A percentile compares a stretch with the other conserved stretches of the same genome.
Conservation (phyloP, 192 early-diverging fungal genomes). For the Coemansia sp. region DNA sequence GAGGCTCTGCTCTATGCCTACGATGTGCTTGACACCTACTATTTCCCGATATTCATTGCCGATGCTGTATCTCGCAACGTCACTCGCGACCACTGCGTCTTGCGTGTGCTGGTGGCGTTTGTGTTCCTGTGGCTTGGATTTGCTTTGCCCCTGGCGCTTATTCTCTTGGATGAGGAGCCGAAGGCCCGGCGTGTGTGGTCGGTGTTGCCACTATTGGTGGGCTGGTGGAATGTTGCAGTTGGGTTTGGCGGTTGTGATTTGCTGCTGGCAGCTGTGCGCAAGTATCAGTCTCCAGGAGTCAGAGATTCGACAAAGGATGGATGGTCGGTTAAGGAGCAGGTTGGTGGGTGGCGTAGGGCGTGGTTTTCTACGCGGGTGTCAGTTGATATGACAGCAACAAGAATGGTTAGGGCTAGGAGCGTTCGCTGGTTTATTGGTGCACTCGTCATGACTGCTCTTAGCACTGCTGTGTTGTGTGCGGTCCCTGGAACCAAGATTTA, state of each 20-base stretch:
- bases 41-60: constrained; percentile 49
- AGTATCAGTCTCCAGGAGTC: constrained; percentile 43
- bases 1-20: constrained; percentile 50
- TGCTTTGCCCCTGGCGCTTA: constrained; percentile 45
- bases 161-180: constrained; percentile 39
- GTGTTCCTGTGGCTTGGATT: constrained; percentile 47
- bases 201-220: constrained; percentile 37
- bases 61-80: constrained; percentile 52
- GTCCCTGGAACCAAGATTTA: constrained; percentile 51
- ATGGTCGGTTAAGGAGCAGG: constrained; percentile 14
- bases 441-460: constrained; percentile 44
- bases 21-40: constrained; percentile 54
- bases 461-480: constrained; percentile 44
- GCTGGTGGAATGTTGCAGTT: constrained; percentile 54
- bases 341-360: constrained; percentile 39
- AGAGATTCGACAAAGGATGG: constrained; percentile 2
- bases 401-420: constrained; percentile 48
- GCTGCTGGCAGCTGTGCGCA: constrained; percentile 44
- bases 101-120: constrained; percentile 48
- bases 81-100: constrained; percentile 47
- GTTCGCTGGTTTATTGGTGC: constrained; percentile 51
- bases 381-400: constrained; percentile 45
- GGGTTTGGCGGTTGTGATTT: constrained; percentile 53
- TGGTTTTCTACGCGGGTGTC: constrained; percentile 49
- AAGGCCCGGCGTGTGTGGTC: constrained; percentile 39